A percentile compares a stretch with the other conserved stretches of the same genome.
Evolutionary conservation across 495 filamentous ascomycete genomes (phyloP).

Genomic region (Stereocaulon alpinum): DNA sequence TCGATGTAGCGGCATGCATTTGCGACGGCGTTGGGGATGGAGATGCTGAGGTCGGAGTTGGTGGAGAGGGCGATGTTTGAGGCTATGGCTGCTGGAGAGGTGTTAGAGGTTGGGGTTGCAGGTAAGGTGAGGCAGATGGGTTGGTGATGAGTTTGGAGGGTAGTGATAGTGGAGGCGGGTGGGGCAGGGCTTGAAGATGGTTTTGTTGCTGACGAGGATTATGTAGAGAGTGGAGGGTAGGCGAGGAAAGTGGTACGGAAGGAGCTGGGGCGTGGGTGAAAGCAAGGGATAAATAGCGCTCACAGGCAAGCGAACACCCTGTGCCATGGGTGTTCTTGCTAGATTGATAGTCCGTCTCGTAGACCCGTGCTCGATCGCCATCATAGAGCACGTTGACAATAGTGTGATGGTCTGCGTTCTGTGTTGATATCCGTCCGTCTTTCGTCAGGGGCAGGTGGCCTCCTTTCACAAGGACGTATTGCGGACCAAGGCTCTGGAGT

Average conservation of each 20-base stretch:
- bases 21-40: slow-evolving; percentile 53
- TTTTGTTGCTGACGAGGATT: too few species aligned
- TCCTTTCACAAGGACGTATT: slow-evolving; percentile 80
- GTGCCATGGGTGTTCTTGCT: slow-evolving; percentile 89
- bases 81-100: slow-evolving; percentile 65
- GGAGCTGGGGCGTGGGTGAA: not conserved
- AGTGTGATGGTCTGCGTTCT: slow-evolving; percentile 45
- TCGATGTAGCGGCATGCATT: slow-evolving; percentile 70
- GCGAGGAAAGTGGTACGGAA: not conserved
- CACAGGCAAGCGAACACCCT: slow-evolving; percentile 86
- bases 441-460: slow-evolving; percentile 75
- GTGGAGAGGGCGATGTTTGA: slow-evolving; percentile 68
- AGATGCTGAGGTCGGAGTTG: slow-evolving; percentile 56
- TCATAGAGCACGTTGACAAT: slow-evolving; percentile 68
- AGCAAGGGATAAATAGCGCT: slow-evolving; percentile 20
- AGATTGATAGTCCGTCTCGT: slow-evolving; percentile 57
- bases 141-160: too few species aligned
- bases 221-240: not conserved
- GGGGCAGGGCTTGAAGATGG: too few species aligned
- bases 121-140: too few species aligned
- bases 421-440: slow-evolving; percentile 43
- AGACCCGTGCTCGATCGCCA: slow-evolving; percentile 39
- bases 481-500: slow-evolving; percentile 57
- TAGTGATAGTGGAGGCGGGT: too few species aligned
- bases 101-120: not conserved